Evolutionary conservation across 495 filamentous ascomycete species (phyloP).

Genomic region (Massariosphaeria phaeospora): DNA sequence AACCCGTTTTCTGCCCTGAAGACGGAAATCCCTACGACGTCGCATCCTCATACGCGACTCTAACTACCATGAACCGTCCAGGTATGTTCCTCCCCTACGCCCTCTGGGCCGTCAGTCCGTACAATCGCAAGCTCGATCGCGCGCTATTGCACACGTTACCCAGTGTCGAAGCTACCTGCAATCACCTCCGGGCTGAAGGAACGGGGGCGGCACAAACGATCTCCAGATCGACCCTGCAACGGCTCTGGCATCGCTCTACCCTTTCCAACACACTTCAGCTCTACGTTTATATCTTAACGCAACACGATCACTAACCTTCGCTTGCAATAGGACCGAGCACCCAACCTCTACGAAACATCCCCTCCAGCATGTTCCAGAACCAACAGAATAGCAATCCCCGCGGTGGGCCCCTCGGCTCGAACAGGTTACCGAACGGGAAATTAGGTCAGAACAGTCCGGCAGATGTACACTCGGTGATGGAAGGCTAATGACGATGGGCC

Average conservation of each 20-base stretch:
- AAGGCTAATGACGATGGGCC: slow-evolving; percentile 8
- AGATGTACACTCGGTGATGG: neutral
- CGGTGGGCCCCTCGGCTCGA: slow-evolving; percentile 25
- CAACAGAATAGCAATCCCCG: slow-evolving; percentile 27
- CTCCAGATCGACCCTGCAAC: neutral
- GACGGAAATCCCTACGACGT: neutral
- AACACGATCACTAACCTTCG: slow-evolving; percentile 1
- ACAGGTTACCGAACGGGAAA: slow-evolving; percentile 35
- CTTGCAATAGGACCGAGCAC: slow-evolving; percentile 21
- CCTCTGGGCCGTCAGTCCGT: slow-evolving; percentile 4
- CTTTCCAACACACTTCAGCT: neutral
- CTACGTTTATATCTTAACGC: neutral
- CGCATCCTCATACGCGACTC: slow-evolving; percentile 1
- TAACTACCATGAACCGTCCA: slow-evolving; percentile 29
- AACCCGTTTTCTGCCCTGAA: neutral
- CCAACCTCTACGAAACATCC: slow-evolving; percentile 28
- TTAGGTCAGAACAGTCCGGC: slow-evolving; percentile 21
- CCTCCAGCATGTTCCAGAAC: slow-evolving; percentile 32
- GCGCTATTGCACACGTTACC: neutral
- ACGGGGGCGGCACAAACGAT: neutral
- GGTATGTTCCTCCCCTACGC: slow-evolving; percentile 23
- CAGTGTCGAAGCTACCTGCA: neutral
- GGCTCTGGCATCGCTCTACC: neutral
- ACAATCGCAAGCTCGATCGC: slow-evolving; percentile 6
- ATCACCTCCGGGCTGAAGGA: neutral